phyloP scores from a whole-genome alignment of 768 basidiomycete species.

The Trametes sanguinea region DNA sequence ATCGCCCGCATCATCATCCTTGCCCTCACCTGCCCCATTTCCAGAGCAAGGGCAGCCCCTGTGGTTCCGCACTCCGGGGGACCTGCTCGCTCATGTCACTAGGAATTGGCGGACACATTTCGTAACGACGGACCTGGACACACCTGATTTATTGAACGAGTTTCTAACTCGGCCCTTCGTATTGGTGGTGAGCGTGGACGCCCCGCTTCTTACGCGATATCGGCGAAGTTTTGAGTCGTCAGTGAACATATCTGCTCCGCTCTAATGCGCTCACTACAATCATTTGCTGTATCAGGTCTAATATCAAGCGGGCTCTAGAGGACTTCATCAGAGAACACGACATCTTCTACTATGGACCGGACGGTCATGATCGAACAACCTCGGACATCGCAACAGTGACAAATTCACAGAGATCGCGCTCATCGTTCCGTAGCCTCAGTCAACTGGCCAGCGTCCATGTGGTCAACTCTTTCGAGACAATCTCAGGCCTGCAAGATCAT shows the following conservation, averaged over 20 bases:
- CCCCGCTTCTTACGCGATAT: constrained; percentile 74
- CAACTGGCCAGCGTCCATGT: constrained; percentile 63
- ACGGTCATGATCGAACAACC: not conserved
- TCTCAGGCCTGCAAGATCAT: constrained; percentile 58
- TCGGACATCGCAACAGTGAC: not conserved
- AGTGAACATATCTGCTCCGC: not conserved
- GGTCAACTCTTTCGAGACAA: constrained; percentile 59
- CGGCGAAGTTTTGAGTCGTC: constrained; percentile 37
- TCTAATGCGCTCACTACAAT: constrained; percentile 4
- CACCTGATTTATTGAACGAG: constrained; percentile 54
- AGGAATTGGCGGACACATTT: constrained; percentile 77
- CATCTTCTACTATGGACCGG: constrained; percentile 57
- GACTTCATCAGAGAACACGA: constrained; percentile 80
- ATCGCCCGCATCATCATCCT: constrained; percentile 27
- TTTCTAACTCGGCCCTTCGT: constrained; percentile 92
- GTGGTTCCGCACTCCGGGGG: constrained; percentile 48
- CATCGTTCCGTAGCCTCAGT: constrained; percentile 30
- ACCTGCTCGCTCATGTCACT: constrained; percentile 76
- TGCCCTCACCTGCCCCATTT: constrained; percentile 27
- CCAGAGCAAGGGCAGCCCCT: constrained; percentile 20
- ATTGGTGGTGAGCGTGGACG: constrained; percentile 80
- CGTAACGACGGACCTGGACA: constrained; percentile 75
- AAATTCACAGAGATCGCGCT: not conserved
- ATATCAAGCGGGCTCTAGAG: constrained; percentile 50
- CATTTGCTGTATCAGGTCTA: constrained; percentile 9